These are phyloP conservation scores for Suillus placidus DNA, from an alignment of 768 basidiomycete species.

Conservation along the genomic window DNA sequence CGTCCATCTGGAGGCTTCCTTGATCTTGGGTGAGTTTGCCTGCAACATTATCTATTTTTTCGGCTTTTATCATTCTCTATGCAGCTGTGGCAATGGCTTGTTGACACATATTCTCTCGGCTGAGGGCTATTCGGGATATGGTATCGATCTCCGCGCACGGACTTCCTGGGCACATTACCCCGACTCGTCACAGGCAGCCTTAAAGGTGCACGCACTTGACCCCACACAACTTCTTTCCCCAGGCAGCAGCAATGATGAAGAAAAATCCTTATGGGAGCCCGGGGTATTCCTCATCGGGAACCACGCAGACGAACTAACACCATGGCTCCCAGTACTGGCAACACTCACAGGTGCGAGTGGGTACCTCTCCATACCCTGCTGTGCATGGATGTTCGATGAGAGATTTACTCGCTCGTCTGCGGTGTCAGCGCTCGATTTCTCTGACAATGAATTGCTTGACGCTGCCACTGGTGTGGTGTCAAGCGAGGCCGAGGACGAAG, in stretches of 20 bases:
- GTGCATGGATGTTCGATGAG: constrained; percentile 79
- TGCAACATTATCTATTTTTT: not conserved
- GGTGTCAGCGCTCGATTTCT: constrained; percentile 23
- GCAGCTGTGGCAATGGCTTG: constrained; percentile 90
- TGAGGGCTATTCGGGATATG: constrained; percentile 84
- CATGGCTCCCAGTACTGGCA: constrained; percentile 88
- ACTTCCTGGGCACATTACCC: constrained; percentile 86
- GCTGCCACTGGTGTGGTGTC: constrained; percentile 22
- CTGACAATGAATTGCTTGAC: constrained; percentile 22
- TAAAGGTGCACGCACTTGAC: constrained; percentile 74
- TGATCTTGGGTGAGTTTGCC: constrained; percentile 72
- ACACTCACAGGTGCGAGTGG: constrained; percentile 62
- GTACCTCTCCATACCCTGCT: constrained; percentile 88
- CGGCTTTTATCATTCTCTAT: not conserved
- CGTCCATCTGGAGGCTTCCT: constrained; percentile 84
- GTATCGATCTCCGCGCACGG: constrained; percentile 85
- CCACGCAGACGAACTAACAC: constrained; percentile 95
- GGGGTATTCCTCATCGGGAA: constrained; percentile 87
- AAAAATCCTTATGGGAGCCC: constrained; percentile 34
- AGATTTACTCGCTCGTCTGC: constrained; percentile 56
- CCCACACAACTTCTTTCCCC: constrained; percentile 45
- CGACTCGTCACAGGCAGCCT: constrained; percentile 52
- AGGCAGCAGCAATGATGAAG: not conserved
- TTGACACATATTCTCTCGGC: constrained; percentile 83
- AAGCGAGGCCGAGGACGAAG: constrained; percentile 25